Conservation (phyloP, 2,329 filamentous ascomycete species). For the Diplodia seriata region DNA sequence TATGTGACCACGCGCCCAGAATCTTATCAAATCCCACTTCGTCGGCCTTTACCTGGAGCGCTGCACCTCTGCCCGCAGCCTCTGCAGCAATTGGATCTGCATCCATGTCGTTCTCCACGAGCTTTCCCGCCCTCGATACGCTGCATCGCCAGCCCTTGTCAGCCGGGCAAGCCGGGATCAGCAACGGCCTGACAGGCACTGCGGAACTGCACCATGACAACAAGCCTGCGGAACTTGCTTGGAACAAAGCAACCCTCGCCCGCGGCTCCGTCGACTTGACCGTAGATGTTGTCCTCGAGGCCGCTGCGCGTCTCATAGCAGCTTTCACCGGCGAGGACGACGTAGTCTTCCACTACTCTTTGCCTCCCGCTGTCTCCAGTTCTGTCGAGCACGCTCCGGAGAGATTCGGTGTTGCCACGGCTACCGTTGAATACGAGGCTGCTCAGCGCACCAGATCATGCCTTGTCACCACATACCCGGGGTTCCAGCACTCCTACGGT, state of each 20-base stretch:
- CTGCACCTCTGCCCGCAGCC: constrained; percentile 10
- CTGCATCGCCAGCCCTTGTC: constrained; percentile 30
- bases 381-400: constrained; percentile 1
- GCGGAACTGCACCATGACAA: constrained; percentile 5
- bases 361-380: constrained; percentile 9
- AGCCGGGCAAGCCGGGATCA: constrained; percentile 14
- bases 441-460: constrained; percentile 15
- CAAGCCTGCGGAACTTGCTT: constrained; percentile 15
- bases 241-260: constrained; percentile 12
- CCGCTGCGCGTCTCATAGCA: constrained; percentile 15
- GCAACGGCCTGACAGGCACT: constrained; percentile 16
- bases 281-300: constrained; percentile 18
- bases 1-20: constrained; percentile 5
- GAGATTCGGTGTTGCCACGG: constrained; percentile 21
- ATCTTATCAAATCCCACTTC: constrained; percentile 29
- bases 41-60: background rate
- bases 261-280: constrained; percentile 13
- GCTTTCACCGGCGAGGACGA: constrained; percentile 31
- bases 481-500: background rate
- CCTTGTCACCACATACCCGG: constrained; percentile 17
- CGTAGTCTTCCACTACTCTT: constrained; percentile 26
- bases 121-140: constrained; percentile 30
- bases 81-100: constrained; percentile 20
- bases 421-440: constrained; percentile 1
- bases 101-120: constrained; percentile 31